Evolutionary conservation across 306 rosid species (phyloP).

Genomic region (Begonia peltatifolia): DNA sequence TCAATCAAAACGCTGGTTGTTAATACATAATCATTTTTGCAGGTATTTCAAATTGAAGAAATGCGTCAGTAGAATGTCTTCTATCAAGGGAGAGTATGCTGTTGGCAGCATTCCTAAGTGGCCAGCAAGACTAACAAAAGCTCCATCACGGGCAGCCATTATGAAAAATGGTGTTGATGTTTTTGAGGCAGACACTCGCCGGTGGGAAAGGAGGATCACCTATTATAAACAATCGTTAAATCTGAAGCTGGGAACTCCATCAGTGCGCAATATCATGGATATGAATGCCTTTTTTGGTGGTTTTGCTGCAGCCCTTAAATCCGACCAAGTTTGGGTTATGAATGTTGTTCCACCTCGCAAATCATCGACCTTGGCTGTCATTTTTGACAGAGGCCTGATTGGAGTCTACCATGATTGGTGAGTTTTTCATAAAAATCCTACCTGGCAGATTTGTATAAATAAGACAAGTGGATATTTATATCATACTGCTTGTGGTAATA

Average conservation of each 20-base stretch:
- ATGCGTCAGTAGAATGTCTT: conserved; percentile 53
- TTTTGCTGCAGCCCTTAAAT: conserved; percentile 74
- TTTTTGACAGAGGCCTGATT: conserved; percentile 82
- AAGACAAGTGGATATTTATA: too few relatives aligned
- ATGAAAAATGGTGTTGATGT: conserved; percentile 64
- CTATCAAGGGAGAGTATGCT: conserved; percentile 57
- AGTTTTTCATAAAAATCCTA: conserved; percentile 13
- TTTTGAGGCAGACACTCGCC: conserved; percentile 75
- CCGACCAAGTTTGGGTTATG: conserved; percentile 96
- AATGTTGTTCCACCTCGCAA: conserved; percentile 76
- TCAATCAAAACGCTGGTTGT: background rate
- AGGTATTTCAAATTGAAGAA: conserved; percentile 78
- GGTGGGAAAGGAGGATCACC: conserved; percentile 74
- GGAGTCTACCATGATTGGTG: conserved; percentile 96
- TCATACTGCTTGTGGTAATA: too few relatives aligned
- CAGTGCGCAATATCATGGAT: conserved; percentile 86
- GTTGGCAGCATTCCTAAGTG: conserved; percentile 72
- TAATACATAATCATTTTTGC: conserved; percentile 11
- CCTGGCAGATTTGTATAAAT: too few relatives aligned
- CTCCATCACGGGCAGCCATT: conserved; percentile 45
- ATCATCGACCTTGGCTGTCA: conserved; percentile 53
- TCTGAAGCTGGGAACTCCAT: conserved; percentile 76
- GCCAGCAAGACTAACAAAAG: conserved; percentile 72
- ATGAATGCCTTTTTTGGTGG: conserved; percentile 98
- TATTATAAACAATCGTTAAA: conserved; percentile 65